Evolutionary conservation across 257 asterid species (phyloP).

Genomic region (Solanum raphanifolium): DNA sequence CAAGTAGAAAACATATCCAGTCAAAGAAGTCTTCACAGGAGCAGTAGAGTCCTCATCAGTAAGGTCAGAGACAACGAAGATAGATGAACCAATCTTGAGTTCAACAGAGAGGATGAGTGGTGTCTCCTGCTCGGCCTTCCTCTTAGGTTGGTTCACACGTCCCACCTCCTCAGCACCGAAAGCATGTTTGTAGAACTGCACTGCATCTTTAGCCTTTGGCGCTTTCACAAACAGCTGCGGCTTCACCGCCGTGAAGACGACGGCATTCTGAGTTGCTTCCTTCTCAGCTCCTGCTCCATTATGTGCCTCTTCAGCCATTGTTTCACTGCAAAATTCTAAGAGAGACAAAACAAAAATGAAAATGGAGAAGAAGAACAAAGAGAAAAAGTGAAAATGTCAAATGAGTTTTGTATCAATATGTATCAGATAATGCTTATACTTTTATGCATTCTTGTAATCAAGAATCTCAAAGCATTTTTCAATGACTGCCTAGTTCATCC

Average conservation of each 20-base stretch:
- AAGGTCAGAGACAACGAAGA: conserved; percentile 60
- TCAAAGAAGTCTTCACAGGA: conserved; percentile 18
- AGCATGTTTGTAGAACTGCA: conserved; percentile 67
- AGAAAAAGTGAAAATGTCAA: neutral
- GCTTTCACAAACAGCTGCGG: conserved; percentile 65
- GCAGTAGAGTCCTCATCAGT: conserved; percentile 27
- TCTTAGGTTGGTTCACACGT: conserved; percentile 55
- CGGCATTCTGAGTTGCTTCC: conserved; percentile 23
- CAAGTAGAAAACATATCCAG: conserved; percentile 34
- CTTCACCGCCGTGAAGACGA: conserved; percentile 36
- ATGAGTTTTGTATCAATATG: neutral
- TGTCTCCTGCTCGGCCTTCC: conserved; percentile 81
- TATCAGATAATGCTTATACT: no score
- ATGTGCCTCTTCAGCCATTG: conserved; percentile 29
- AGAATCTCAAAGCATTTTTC: no score
- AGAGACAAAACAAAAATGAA: neutral
- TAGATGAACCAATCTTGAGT: conserved; percentile 51
- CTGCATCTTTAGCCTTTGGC: conserved; percentile 61
- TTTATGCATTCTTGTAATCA: no score
- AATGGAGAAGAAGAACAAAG: conserved; percentile 8
- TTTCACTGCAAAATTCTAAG: neutral
- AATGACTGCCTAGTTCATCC: no score
- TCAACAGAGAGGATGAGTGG: conserved; percentile 58
- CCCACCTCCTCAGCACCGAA: conserved; percentile 78
- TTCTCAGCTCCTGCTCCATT: conserved; percentile 24